Percentiles rank a stretch among this genome's conserved stretches.
These are phyloP conservation scores for Celoporthe dispersa DNA, from an alignment of 2,329 filamentous ascomycete genomes.

Conservation along the genomic window DNA sequence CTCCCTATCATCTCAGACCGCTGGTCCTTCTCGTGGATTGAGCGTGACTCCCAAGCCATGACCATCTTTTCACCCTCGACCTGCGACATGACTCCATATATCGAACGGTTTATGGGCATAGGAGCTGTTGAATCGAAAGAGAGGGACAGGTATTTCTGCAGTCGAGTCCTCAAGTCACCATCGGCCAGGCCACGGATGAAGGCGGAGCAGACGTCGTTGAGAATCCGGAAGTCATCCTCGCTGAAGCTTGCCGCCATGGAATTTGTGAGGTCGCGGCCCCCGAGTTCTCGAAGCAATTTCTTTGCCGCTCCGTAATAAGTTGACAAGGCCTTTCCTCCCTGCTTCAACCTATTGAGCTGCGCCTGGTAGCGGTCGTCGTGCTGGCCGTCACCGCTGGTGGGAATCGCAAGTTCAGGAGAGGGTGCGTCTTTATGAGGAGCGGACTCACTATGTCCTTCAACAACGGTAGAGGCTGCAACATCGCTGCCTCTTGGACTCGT, in stretches of 20 bases:
- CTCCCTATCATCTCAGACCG: constrained; percentile 43
- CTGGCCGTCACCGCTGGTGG: constrained; percentile 8
- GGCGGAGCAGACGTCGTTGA: constrained; percentile 56
- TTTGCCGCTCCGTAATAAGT: constrained; percentile 56
- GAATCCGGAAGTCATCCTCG: constrained; percentile 49
- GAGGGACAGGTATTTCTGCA: constrained; percentile 54
- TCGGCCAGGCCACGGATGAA: constrained; percentile 61
- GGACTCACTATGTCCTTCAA: constrained; percentile 22
- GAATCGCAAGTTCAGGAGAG: not conserved
- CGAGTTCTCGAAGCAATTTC: constrained; percentile 52
- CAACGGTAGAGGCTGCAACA: not conserved
- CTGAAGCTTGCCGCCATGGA: constrained; percentile 51
- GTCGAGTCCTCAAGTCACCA: constrained; percentile 46
- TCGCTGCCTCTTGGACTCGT: not conserved
- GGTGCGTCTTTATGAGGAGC: constrained; percentile 10
- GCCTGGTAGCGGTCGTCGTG: constrained; percentile 12
- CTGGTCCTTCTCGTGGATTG: constrained; percentile 42
- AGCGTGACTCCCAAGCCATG: constrained; percentile 49
- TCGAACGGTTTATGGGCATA: constrained; percentile 45
- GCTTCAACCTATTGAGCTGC: constrained; percentile 42
- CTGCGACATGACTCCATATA: constrained; percentile 58
- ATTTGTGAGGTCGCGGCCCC: constrained; percentile 54
- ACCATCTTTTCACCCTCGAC: constrained; percentile 61
- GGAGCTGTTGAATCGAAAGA: constrained; percentile 39
- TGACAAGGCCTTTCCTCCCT: constrained; percentile 46